These are phyloP conservation scores for Claviceps sp. DNA, from an alignment of 2,329 filamentous ascomycete genomes.

Conservation along the genomic window DNA sequence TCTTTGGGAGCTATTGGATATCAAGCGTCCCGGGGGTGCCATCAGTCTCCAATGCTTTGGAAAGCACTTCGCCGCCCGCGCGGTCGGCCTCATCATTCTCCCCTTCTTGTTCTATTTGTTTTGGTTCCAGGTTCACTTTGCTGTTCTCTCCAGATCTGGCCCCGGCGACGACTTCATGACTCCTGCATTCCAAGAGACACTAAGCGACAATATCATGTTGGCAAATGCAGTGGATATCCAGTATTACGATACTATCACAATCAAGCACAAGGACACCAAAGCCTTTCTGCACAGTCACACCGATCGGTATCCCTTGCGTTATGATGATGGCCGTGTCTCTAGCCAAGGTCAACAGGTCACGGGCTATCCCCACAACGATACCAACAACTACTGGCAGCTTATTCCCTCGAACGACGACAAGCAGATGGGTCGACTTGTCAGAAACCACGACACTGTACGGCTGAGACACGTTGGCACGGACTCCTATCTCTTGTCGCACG, in stretches of 20 bases:
- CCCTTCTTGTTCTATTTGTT: conserved; percentile 98
- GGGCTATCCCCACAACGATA: conserved; percentile 95
- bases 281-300: conserved; percentile 88
- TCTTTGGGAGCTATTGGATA: conserved; percentile 84
- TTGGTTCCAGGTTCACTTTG: conserved; percentile 99
- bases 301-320: conserved; percentile 80
- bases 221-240: conserved; percentile 75
- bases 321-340: conserved; percentile 93
- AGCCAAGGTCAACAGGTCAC: conserved; percentile 97
- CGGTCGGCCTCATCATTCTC: conserved; percentile 74
- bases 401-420: conserved; percentile 53
- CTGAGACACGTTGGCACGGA: conserved; percentile 80
- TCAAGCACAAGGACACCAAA: conserved; percentile 96
- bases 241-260: conserved; percentile 77
- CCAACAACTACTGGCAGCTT: conserved; percentile 97
- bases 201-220: conserved; percentile 89
- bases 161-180: conserved; percentile 99
- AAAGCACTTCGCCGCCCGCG: conserved; percentile 81
- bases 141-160: conserved; percentile 74
- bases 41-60: conserved; percentile 66
- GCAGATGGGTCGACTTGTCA: conserved; percentile 50
- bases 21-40: conserved; percentile 73
- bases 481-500: conserved; percentile 77
- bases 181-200: conserved; percentile 91
- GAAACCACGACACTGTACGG: conserved; percentile 74